A percentile compares a stretch with the other conserved stretches of the same genome.
Conservation (phyloP, 1,139 yeast genomes). For the Blastobotrys elegans region DNA sequence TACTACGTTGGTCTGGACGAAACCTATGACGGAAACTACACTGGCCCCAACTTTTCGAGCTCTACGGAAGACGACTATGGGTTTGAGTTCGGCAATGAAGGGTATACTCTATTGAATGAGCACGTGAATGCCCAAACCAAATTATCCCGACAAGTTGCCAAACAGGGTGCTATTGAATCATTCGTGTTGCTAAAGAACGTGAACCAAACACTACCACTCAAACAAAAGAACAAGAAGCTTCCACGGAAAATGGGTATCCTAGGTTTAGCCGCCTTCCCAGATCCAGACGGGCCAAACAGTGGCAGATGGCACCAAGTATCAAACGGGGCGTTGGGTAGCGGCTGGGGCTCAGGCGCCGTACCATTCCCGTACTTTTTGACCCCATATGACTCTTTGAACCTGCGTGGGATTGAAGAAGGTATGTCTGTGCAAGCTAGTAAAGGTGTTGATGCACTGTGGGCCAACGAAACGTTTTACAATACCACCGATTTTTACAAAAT, state of each 20-base stretch:
- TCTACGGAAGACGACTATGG: constrained; percentile 56
- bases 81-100: constrained; percentile 44
- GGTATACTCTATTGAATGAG: constrained; percentile 47
- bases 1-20: constrained; percentile 28
- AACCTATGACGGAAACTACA: constrained; percentile 21
- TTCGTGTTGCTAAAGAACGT: constrained; percentile 50
- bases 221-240: constrained; percentile 10
- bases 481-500: constrained; percentile 50
- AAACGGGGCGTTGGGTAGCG: constrained; percentile 24
- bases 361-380: constrained; percentile 49
- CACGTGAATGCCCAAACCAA: constrained; percentile 51
- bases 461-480: constrained; percentile 48
- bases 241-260: constrained; percentile 4
- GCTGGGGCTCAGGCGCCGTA: constrained; percentile 50
- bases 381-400: constrained; percentile 39
- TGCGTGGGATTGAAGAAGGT: constrained; percentile 20
- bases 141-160: constrained; percentile 47
- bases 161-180: constrained; percentile 54
- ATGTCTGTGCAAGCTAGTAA: constrained; percentile 43
- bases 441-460: constrained; percentile 57
- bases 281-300: constrained; percentile 3
- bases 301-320: constrained; percentile 15
- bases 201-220: constrained; percentile 48
- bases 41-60: constrained; percentile 50
- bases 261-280: constrained; percentile 10